phyloP scores from a whole-genome alignment of 2,329 filamentous ascomycete genomes.

The Arthrinium puccinioides region DNA sequence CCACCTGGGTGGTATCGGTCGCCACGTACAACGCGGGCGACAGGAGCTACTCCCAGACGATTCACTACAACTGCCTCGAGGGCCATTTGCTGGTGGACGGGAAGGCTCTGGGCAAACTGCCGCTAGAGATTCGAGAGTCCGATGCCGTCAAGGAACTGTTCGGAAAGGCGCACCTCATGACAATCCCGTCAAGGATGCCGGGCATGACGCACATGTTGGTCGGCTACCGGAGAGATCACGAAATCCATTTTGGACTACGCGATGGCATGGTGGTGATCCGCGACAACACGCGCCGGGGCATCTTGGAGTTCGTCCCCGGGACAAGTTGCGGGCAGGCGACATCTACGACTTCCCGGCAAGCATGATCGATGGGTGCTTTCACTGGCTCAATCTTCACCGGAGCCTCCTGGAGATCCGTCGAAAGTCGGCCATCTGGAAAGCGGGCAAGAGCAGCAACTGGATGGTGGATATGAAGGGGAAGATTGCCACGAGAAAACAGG shows the following conservation, averaged over 20 bases:
- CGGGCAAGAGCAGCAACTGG: conserved; percentile 22
- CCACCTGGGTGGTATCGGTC: background rate
- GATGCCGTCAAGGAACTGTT: conserved; percentile 42
- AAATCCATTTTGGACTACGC: conserved; percentile 51
- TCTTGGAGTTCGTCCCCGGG: conserved; percentile 28
- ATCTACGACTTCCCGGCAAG: conserved; percentile 42
- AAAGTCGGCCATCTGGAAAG: conserved; percentile 24
- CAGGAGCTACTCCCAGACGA: conserved; percentile 7
- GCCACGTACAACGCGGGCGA: background rate
- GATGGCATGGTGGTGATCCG: conserved; percentile 33
- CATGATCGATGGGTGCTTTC: conserved; percentile 44
- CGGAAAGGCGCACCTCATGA: conserved; percentile 40
- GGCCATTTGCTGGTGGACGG: conserved; percentile 29
- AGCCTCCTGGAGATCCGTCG: conserved; percentile 43
- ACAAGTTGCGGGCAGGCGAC: conserved; percentile 6
- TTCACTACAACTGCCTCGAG: conserved; percentile 27
- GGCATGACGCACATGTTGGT: conserved; percentile 43
- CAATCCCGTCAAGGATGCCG: conserved; percentile 40
- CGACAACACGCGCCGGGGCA: conserved; percentile 15
- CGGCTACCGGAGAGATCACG: conserved; percentile 25
- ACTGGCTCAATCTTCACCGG: conserved; percentile 48
- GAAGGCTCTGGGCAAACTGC: conserved; percentile 36
- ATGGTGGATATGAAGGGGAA: conserved; percentile 19
- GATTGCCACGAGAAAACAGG: conserved; percentile 11
- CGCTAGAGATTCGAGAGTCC: conserved; percentile 38